Conservation (phyloP, 192 early-diverging fungal species). For the Geranomyces variabilis region DNA sequence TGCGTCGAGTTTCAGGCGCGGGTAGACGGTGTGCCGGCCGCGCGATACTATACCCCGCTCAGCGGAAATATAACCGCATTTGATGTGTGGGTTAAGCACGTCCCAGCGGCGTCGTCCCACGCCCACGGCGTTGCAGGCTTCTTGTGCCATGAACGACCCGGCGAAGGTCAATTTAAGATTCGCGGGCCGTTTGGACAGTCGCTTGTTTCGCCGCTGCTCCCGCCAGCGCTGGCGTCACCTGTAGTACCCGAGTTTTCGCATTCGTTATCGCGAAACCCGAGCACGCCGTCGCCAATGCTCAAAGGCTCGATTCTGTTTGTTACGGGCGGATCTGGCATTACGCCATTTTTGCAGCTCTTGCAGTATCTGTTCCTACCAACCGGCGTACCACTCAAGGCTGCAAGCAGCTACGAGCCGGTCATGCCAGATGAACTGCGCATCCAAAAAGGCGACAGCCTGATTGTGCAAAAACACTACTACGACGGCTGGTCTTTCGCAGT, state of each 20-base stretch:
- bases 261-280: background rate
- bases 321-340: conserved; percentile 44
- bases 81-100: conserved; percentile 39
- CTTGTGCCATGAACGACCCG: conserved; percentile 30
- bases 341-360: conserved; percentile 39
- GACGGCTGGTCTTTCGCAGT: conserved; percentile 41
- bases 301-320: conserved; percentile 38
- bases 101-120: background rate
- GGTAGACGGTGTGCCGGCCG: conserved; percentile 30
- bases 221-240: background rate
- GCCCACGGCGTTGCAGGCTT: background rate
- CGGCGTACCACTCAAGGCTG: conserved; percentile 28
- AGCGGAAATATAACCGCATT: conserved; percentile 35
- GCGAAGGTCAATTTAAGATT: conserved; percentile 49
- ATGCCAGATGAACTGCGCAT: conserved; percentile 40
- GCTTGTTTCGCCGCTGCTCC: conserved; percentile 25
- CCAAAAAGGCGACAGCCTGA: conserved; percentile 30
- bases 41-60: conserved; percentile 45
- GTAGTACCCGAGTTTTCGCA: background rate
- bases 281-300: background rate
- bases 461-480: conserved; percentile 29
- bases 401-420: conserved; percentile 24
- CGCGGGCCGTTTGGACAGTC: conserved; percentile 48
- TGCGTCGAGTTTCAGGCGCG: conserved; percentile 43
- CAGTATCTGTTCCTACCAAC: conserved; percentile 44